Evolutionary conservation across 208 protist species (phyloP), one percentile per base, ranked within the genome.

Genomic region (Borovskyia barvae): DNA sequence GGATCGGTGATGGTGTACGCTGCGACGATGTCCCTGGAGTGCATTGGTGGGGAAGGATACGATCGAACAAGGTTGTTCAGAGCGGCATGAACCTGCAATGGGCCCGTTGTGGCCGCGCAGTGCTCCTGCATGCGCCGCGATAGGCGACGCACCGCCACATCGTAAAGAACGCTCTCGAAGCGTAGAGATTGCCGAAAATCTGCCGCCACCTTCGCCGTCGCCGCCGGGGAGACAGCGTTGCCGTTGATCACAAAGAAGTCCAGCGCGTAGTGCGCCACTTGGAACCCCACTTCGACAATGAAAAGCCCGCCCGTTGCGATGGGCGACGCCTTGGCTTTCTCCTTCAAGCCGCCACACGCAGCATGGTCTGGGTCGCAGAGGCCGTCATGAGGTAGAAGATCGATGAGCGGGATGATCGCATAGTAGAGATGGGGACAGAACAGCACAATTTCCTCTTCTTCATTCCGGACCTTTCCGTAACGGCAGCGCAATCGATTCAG

Each of bases 161-260:
- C 90, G 63, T 95, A 95, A 17, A 95, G 66, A 5, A 92, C 66
- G 52, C 75, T 80, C 48, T 84, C 79, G 61, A 95, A 95, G 8
- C 60, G 73, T 5, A 95, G 57, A 8, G 52, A 77, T 33, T 87
- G 75, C 68, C 83, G 87, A 55, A 95, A 87, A 43, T 82, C 74
- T 5, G 84, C 79, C 5, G 84, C 78, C 0, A 83, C 70, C 42
- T 75, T 68, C 20, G 85, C 80, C 19, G 78, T 68, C 3, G 80
- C 52, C 20, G 79, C 71, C 7, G 73, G 62, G 37, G 82, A 73
- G 7, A 92, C 43, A 17, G 53, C 57, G 40, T 65, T 58, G 40
- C 85, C 86, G 45, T 80, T 86, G 39, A 92, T 79, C 41, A 91
- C 77, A 28, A 92, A 93, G 46, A 91, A 85, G 48, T 95, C 90